Evolutionary conservation across 2,329 filamentous ascomycete genomes (phyloP).

Genomic region (Alternaria sp.): DNA sequence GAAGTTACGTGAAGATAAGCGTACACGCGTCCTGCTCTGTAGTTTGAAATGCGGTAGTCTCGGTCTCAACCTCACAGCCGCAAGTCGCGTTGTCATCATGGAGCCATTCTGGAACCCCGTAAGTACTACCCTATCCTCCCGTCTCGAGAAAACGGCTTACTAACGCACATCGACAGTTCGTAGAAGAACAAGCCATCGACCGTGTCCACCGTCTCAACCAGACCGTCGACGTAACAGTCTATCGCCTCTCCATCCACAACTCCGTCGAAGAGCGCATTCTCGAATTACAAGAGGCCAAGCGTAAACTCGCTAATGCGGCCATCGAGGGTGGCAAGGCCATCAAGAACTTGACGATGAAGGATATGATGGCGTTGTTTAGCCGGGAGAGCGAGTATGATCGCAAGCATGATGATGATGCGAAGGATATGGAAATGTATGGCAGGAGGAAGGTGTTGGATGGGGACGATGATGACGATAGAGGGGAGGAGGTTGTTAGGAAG

Average conservation of each 20-base stretch:
- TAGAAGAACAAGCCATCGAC: constrained; percentile 98
- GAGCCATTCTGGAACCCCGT: constrained; percentile 99
- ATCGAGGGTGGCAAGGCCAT: constrained; percentile 84
- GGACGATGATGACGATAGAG: constrained; percentile 7
- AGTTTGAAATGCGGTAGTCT: constrained; percentile 93
- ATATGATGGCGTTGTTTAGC: constrained; percentile 90
- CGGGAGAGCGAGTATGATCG: constrained; percentile 68
- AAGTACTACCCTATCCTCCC: constrained; percentile 42
- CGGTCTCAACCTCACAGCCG: constrained; percentile 92
- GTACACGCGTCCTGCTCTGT: constrained; percentile 85
- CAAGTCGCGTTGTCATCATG: constrained; percentile 90
- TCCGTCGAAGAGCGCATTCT: constrained; percentile 95
- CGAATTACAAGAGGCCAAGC: constrained; percentile 93
- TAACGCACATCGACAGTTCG: constrained; percentile 67
- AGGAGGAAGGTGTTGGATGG: constrained; percentile 42
- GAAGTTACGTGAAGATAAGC: constrained; percentile 75
- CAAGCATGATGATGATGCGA: constrained; percentile 52
- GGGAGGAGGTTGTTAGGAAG: constrained; percentile 24
- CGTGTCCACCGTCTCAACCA: constrained; percentile 98
- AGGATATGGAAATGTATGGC: constrained; percentile 47
- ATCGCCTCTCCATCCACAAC: constrained; percentile 86
- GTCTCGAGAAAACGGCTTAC: not conserved
- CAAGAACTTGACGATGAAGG: constrained; percentile 88
- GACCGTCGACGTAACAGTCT: constrained; percentile 92
- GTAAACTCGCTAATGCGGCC: constrained; percentile 87